Conservation (phyloP, 2,329 filamentous ascomycete genomes). For the Stemphylium beticola region DNA sequence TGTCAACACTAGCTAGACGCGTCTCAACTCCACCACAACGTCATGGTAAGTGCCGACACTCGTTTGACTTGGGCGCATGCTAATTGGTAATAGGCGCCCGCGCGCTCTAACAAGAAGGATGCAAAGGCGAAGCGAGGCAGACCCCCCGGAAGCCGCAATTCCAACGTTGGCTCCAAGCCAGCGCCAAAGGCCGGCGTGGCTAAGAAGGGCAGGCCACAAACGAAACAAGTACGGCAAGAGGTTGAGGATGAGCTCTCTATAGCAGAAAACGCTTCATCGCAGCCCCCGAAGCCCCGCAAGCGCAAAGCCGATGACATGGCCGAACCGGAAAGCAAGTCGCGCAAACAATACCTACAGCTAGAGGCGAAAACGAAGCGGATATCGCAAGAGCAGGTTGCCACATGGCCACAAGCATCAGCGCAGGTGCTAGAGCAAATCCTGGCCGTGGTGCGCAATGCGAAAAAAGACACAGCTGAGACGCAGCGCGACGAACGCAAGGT, state of each 20-base stretch:
- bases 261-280: neutral
- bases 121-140: conserved; percentile 32
- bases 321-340: conserved; percentile 19
- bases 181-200: conserved; percentile 17
- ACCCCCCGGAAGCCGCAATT: conserved; percentile 32
- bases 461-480: conserved; percentile 67
- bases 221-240: conserved; percentile 19
- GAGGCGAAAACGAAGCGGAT: conserved; percentile 45
- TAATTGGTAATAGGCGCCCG: conserved; percentile 33
- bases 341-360: conserved; percentile 41
- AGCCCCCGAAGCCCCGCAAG: conserved; percentile 22
- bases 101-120: conserved; percentile 20
- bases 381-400: conserved; percentile 45
- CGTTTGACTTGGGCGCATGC: neutral
- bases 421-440: conserved; percentile 63
- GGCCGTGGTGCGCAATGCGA: conserved; percentile 63
- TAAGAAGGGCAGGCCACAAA: conserved; percentile 17
- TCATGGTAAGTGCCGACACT: conserved; percentile 36
- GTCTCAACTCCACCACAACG: conserved; percentile 27
- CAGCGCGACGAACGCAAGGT: conserved; percentile 56
- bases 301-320: conserved; percentile 34
- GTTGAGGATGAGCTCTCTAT: conserved; percentile 19
- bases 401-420: conserved; percentile 63
- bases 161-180: conserved; percentile 18
- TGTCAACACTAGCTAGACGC: conserved; percentile 21